phyloP scores from a whole-genome alignment of 1,284 basidiomycete genomes.

The Moesziomyces sp. region DNA sequence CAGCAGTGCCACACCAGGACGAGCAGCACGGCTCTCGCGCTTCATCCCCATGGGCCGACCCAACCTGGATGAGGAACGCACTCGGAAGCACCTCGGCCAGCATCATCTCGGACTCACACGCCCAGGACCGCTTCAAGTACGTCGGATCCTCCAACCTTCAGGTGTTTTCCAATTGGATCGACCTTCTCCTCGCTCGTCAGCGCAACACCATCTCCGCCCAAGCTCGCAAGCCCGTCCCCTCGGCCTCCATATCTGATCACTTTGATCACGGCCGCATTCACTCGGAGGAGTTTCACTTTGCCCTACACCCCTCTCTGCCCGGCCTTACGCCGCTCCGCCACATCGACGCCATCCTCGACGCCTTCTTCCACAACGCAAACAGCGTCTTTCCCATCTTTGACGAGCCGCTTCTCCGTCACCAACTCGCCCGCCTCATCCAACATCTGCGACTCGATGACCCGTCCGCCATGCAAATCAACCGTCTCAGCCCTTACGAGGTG shows the following conservation, averaged over 20 bases:
- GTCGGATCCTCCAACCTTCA: constrained; percentile 15
- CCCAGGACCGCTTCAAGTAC: constrained; percentile 17
- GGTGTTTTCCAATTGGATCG: constrained; percentile 20
- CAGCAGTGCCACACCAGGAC: neutral
- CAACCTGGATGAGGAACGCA: constrained; percentile 11
- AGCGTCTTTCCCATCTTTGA: constrained; percentile 12
- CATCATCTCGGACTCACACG: constrained; percentile 15
- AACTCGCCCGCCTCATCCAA: constrained; percentile 8
- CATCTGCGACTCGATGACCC: constrained; percentile 8
- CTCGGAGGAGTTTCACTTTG: constrained; percentile 7
- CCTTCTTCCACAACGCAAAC: constrained; percentile 13
- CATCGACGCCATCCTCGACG: constrained; percentile 8
- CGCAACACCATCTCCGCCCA: neutral
- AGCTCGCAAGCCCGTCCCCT: neutral
- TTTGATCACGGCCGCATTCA: constrained; percentile 18
- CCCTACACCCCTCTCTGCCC: constrained; percentile 6
- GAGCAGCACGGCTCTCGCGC: neutral
- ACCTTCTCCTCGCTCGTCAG: constrained; percentile 8
- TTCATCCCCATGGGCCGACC: constrained; percentile 15
- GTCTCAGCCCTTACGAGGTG: constrained; percentile 6
- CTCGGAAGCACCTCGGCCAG: constrained; percentile 15
- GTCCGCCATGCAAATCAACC: constrained; percentile 2
- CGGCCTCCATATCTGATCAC: constrained; percentile 10
- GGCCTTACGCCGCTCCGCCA: neutral
- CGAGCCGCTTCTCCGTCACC: constrained; percentile 6